Conservation (phyloP, 345 rosid genomes). For the Rhodomyrtus tomentosa region DNA sequence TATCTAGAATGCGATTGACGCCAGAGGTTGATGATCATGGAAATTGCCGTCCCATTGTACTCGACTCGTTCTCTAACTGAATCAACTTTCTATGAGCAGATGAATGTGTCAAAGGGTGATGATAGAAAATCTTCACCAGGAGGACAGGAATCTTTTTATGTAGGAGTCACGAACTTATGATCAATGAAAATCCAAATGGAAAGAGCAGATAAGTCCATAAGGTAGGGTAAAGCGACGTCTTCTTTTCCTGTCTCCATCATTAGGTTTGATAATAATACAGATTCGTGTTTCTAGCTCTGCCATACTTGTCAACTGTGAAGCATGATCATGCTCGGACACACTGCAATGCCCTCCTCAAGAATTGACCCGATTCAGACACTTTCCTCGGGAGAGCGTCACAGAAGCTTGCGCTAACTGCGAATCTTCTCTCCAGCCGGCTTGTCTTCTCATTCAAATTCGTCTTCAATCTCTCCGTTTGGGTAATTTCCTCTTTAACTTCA, state of each 20-base stretch:
- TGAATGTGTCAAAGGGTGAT: background rate
- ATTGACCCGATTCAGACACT: background rate
- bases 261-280: background rate
- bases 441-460: background rate
- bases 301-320: background rate
- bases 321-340: background rate
- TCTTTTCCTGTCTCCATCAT: background rate
- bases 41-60: background rate
- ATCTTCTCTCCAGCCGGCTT: background rate
- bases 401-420: background rate
- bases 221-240: background rate
- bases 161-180: background rate
- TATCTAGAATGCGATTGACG: background rate
- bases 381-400: background rate
- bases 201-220: background rate
- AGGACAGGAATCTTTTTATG: background rate
- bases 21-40: background rate
- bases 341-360: background rate
- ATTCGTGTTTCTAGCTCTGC: background rate
- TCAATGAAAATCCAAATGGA: background rate
- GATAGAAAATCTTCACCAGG: background rate
- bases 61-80: background rate
- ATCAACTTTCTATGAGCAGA: background rate
- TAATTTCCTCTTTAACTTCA: background rate
- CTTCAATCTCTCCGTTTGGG: background rate